Percentiles rank a stretch among this genome's conserved stretches.
Evolutionary conservation across 2,329 filamentous ascomycete species (phyloP).

Genomic region (Pyricularia sp.): DNA sequence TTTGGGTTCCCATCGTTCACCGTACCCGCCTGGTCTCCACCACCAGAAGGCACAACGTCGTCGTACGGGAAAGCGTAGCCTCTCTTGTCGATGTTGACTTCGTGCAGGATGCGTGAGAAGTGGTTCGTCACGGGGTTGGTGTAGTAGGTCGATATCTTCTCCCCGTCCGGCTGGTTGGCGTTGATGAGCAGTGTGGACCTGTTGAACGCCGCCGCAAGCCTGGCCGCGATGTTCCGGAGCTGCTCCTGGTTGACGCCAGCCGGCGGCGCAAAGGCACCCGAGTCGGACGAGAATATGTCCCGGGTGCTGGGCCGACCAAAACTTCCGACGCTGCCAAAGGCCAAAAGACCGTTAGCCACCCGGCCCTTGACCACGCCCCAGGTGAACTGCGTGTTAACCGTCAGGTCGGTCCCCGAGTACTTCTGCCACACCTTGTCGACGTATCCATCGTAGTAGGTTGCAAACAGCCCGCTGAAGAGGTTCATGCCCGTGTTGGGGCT

Average conservation of each 20-base stretch:
- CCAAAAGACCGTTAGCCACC: conserved; percentile 27
- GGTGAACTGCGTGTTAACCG: conserved; percentile 42
- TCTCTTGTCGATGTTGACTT: conserved; percentile 43
- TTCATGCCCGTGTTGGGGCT: conserved; percentile 42
- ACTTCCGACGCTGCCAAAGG: conserved; percentile 26
- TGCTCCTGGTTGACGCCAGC: neutral
- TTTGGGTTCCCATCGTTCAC: conserved; percentile 47
- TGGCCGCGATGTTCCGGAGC: conserved; percentile 46
- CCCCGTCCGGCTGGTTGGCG: conserved; percentile 41
- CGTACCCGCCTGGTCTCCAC: conserved; percentile 51
- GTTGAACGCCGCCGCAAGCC: conserved; percentile 70
- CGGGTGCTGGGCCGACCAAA: conserved; percentile 36
- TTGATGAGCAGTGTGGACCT: conserved; percentile 55
- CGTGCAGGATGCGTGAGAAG: conserved; percentile 57
- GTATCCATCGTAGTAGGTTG: conserved; percentile 39
- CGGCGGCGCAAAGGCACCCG: conserved; percentile 43
- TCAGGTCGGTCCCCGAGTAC: conserved; percentile 33
- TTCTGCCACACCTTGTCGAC: conserved; percentile 42
- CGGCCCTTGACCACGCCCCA: conserved; percentile 39
- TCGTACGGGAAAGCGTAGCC: conserved; percentile 68
- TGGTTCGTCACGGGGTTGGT: conserved; percentile 49
- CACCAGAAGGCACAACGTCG: conserved; percentile 49
- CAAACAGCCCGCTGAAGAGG: conserved; percentile 28
- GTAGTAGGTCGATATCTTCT: conserved; percentile 43
- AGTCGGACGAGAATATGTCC: conserved; percentile 43